Evolutionary conservation across 495 filamentous ascomycete species (phyloP).

Genomic region (Daldinia loculata): DNA sequence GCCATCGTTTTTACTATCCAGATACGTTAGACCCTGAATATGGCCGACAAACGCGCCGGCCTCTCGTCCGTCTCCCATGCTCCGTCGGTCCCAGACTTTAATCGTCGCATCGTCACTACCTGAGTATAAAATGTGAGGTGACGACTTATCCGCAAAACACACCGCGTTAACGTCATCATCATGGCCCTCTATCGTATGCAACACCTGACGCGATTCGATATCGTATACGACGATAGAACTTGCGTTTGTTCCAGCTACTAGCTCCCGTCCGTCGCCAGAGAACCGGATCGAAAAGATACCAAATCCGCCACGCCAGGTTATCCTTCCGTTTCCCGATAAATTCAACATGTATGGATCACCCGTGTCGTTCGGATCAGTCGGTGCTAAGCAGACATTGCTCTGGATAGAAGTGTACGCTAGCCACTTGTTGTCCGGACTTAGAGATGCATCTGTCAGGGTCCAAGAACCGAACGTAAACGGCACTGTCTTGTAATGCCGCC

Average conservation of each 20-base stretch:
- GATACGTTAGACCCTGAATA: conserved; percentile 92
- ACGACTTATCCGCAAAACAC: conserved; percentile 88
- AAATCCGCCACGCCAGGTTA: conserved; percentile 52
- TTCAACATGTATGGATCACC: conserved; percentile 81
- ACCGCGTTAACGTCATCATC: conserved; percentile 94
- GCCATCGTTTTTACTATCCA: conserved; percentile 96
- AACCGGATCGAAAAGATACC: conserved; percentile 92
- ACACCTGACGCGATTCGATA: conserved; percentile 76
- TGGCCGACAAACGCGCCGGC: conserved; percentile 95
- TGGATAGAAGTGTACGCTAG: conserved; percentile 89
- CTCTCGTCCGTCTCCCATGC: conserved; percentile 84
- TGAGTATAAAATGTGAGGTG: conserved; percentile 95
- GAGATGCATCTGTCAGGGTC: conserved; percentile 93
- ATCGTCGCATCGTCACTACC: conserved; percentile 94
- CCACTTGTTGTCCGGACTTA: conserved; percentile 92
- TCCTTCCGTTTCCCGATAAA: conserved; percentile 62
- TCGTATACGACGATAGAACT: conserved; percentile 91
- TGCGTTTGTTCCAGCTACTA: conserved; percentile 87
- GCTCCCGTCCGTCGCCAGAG: conserved; percentile 88
- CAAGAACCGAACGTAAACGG: conserved; percentile 85
- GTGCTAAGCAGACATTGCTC: conserved; percentile 80
- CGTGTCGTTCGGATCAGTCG: conserved; percentile 82
- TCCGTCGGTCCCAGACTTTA: conserved; percentile 95
- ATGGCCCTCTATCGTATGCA: conserved; percentile 82
- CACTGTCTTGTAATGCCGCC: conserved; percentile 95